Base-by-base conservation (phyloP, 345 rosid genomes). In the Eucalyptus cladocalyx region DNA sequence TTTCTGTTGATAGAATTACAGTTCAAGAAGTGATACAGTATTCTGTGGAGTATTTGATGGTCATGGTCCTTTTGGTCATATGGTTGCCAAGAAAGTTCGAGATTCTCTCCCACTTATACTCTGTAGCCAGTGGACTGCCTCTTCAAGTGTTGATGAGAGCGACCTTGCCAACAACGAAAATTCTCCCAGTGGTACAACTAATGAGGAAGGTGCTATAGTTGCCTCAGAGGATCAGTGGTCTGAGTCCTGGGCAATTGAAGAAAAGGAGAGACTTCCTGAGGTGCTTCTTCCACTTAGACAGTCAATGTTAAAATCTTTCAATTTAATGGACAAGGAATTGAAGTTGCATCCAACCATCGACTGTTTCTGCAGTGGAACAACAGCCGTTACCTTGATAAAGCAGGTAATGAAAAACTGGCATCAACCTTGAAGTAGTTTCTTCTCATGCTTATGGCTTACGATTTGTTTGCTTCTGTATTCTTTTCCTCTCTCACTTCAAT, bases 1-100 rank as follows among this genome's bases (percentile, higher is more conserved):
- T 62, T 93, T 91, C 37, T 90, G 72, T 48, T 87, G 32, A 88
- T 94, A 97, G 99, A 95, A 95, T 89, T 97, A 94, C 93, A 88
- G 93, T 89, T 93, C 98, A 12, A 95, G 94, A 92, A 92, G 92
- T 8, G 98, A 95, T 65, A 93, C 97, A 19, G 90, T 94, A 76
- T 97, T 97, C 87, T 97, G 99, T 88, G 99, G 99, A 86, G 97
- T 97, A 86, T 97, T 97, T 87, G 99, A 97, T 91, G 99, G 99
- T 62, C 99, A 97, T 45, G 99, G 99, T 89, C 99, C 99, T 81
- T 95, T 91, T 69, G 99, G 99, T 94, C 99, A 97, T 93, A 94
- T 95, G 97, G 99, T 97, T 32, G 94, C 99, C 17, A 96, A 94
- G 95, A 97, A 92, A 94, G 98, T 97, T 53, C 92, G 99, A 80